A percentile compares a stretch with the other conserved stretches of the same genome.
Evolutionary conservation across 192 early-diverging fungal species (phyloP).

Genomic region (Entomortierella chlamydospora): DNA sequence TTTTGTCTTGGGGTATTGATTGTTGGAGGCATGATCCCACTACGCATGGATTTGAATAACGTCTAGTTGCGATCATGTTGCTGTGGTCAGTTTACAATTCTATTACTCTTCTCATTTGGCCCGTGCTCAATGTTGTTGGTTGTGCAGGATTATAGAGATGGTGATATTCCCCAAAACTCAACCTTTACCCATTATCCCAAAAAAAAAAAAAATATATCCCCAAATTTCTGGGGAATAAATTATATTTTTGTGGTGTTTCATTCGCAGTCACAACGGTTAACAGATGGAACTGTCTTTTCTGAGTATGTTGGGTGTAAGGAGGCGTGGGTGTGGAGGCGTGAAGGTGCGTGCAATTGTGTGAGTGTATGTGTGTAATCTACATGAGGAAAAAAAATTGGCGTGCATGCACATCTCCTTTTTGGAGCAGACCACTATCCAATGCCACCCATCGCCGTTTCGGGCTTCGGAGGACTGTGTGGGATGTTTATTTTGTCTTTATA

Average conservation of each 20-base stretch:
- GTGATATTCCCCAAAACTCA: constrained; percentile 2
- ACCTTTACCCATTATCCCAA: background rate
- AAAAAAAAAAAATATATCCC: constrained; percentile 12
- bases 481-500: constrained; percentile 2
- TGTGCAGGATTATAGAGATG: too few species aligned
- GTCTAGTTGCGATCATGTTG: too few species aligned
- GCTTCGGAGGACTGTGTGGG: background rate
- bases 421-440: background rate
- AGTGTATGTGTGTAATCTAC: too few species aligned
- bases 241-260: background rate
- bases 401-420: background rate
- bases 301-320: too few species aligned
- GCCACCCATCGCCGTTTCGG: background rate
- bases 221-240: constrained; percentile 1
- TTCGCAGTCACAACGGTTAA: background rate
- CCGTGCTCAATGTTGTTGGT: too few species aligned
- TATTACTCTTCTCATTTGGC: too few species aligned
- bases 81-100: too few species aligned
- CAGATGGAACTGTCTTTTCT: too few species aligned
- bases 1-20: too few species aligned
- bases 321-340: background rate
- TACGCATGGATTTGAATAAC: too few species aligned
- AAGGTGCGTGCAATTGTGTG: background rate
- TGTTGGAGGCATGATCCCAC: too few species aligned
- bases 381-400: background rate